phyloP scores from a whole-genome alignment of 176 grass and related monocot genomes.

The Aegilops umbellulata region DNA sequence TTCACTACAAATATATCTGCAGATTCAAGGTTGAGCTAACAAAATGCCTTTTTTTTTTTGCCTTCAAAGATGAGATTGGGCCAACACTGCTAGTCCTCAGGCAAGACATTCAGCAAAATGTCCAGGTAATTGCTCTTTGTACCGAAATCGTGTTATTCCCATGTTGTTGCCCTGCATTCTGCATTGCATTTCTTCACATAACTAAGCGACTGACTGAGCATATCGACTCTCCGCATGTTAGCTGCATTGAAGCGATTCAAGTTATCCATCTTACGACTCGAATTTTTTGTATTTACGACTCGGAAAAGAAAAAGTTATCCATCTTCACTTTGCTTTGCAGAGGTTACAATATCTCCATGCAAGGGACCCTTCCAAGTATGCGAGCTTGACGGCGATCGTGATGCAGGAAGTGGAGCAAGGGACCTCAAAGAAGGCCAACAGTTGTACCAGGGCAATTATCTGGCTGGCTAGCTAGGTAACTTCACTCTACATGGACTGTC shows the following conservation, averaged over 20 bases:
- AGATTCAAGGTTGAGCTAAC: conserved; percentile 14
- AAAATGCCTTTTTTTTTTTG: not conserved
- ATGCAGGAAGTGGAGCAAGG: conserved; percentile 48
- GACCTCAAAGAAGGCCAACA: conserved; percentile 55
- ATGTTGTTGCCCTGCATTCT: no score
- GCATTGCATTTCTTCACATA: no score
- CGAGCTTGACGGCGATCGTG: conserved; percentile 53
- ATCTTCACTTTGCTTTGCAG: conserved; percentile 36
- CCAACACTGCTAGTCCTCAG: conserved; percentile 76
- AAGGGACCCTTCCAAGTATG: conserved; percentile 46
- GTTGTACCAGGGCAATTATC: conserved; percentile 71
- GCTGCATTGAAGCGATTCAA: conserved; percentile 18
- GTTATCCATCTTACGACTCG: no score
- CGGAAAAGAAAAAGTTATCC: no score
- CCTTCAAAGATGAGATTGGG: conserved; percentile 68
- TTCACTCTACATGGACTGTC: not conserved
- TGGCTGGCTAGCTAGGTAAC: conserved; percentile 80
- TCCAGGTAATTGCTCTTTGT: conserved; percentile 45
- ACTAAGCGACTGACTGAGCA: no score
- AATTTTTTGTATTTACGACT: no score
- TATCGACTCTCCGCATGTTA: no score
- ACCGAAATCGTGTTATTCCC: no score
- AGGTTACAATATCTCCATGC: conserved; percentile 57
- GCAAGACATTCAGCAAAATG: conserved; percentile 71
- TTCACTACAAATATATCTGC: not conserved